phyloP scores from a whole-genome alignment of 2,329 filamentous ascomycete genomes.

The Albifimbria verrucaria region DNA sequence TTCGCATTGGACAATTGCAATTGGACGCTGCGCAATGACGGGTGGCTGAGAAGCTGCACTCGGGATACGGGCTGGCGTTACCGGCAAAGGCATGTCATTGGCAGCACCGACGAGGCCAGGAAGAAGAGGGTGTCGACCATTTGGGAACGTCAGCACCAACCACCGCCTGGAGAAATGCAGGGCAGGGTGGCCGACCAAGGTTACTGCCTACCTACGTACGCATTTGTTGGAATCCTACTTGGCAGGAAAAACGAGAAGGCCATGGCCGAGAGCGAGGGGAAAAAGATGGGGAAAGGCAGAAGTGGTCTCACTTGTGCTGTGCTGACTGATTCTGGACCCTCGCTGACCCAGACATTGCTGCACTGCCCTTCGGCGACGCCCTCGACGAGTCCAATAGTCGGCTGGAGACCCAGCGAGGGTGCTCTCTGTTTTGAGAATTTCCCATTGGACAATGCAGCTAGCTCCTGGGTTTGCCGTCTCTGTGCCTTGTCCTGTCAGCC shows the following conservation, averaged over 20 bases:
- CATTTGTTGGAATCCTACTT: too few relatives aligned
- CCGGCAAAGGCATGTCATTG: not conserved
- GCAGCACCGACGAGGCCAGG: not conserved
- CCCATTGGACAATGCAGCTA: too few relatives aligned
- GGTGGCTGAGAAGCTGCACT: not conserved
- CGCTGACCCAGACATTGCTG: not conserved
- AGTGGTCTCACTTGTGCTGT: too few relatives aligned
- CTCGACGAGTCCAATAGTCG: not conserved
- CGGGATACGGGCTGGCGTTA: not conserved
- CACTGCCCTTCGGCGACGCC: not conserved
- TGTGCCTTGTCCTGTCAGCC: too few relatives aligned
- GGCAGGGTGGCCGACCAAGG: not conserved
- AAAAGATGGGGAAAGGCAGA: too few relatives aligned
- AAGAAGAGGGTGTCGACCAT: not conserved
- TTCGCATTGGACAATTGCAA: not conserved
- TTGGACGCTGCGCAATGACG: not conserved
- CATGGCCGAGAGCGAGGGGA: too few relatives aligned
- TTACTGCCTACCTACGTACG: not conserved
- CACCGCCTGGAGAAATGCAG: not conserved
- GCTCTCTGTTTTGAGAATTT: too few relatives aligned
- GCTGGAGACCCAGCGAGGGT: too few relatives aligned
- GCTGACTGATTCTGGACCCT: not conserved
- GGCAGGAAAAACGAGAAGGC: too few relatives aligned
- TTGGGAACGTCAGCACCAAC: not conserved
- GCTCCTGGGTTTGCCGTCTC: too few relatives aligned